A percentile compares a stretch with the other conserved stretches of the same genome.
phyloP scores from a whole-genome alignment of 2,329 filamentous ascomycete genomes.

The Colletotrichum graminicola region DNA sequence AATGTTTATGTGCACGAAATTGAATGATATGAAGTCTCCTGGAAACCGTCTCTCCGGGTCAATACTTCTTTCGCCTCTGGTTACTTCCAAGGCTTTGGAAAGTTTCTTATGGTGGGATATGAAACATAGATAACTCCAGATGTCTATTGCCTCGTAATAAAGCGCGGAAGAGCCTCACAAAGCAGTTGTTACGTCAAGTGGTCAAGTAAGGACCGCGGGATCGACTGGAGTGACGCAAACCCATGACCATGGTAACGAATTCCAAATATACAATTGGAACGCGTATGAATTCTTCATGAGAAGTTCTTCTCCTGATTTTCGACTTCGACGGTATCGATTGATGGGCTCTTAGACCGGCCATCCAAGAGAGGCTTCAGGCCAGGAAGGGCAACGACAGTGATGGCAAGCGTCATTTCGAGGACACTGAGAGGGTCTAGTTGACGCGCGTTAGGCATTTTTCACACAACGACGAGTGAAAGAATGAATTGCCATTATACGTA shows the following conservation, averaged over 20 bases:
- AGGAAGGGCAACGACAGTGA: constrained; percentile 44
- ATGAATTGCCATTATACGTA: constrained; percentile 31
- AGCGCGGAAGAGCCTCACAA: not conserved
- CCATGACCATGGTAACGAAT: too few species aligned
- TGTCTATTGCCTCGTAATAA: not conserved
- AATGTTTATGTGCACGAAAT: not conserved
- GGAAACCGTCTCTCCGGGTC: fast-evolving
- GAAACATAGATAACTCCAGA: too few species aligned
- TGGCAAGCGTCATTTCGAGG: constrained; percentile 45
- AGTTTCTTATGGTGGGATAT: too few species aligned
- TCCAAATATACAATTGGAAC: not conserved
- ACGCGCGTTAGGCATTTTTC: not conserved
- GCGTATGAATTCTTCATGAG: not conserved
- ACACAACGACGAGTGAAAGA: too few species aligned
- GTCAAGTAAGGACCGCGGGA: too few species aligned
- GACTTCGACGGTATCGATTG: constrained; percentile 33
- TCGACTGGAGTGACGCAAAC: not conserved
- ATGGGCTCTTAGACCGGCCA: constrained; percentile 22
- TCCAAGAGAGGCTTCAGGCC: constrained; percentile 45
- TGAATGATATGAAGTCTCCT: not conserved
- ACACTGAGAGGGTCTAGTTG: constrained; percentile 44
- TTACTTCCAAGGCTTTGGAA: too few species aligned
- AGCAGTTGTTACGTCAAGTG: too few species aligned
- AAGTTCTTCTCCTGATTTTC: constrained; percentile 32
- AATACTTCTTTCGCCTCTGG: too few species aligned